Evolutionary conservation across 306 rosid species (phyloP), one percentile per base, ranked within the genome.

Genomic region (Alnus glutinosa): DNA sequence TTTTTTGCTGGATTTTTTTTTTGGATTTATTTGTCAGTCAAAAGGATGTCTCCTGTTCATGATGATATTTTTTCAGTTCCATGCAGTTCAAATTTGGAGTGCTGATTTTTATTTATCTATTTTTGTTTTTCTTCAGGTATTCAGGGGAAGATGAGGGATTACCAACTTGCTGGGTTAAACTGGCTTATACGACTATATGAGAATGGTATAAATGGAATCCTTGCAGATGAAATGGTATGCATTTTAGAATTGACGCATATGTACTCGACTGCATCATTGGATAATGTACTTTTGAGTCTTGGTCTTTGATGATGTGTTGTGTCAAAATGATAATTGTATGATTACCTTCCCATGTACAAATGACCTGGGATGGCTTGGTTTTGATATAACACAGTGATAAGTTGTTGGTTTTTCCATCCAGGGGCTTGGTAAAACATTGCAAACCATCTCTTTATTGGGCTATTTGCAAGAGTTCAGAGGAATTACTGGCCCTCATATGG

Each of bases 371-470:
- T 58, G 47, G 46, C 34, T 70, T 75, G 61, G 3, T 83, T 73
- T 76, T 73, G 76, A 28, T 74, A 19, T 67, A 28, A 54, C 55
- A 54, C 19, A 71, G 30, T 28, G 47, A 74, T 70, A 13, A 78
- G 23, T 51, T 80, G 76, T 58, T 71, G 72, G 63, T 73, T 73
- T 58, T 23, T 7, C 46, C 7, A 49, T 28, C 36, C 84, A 95
- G 99, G 98, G 99, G 61, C 99, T 95, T 69, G 99, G 99, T 42
- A 95, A 95, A 88, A 95, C 99, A 15, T 78, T 95, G 83, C 99
- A 93, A 87, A 93, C 99, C 73, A 95, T 95, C 81, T 95, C 99
- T 73, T 86, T 95, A 84, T 37, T 95, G 86, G 99, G 97, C 55
- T 95, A 95, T 82, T 86, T 95, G 79, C 94, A 95, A 19, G 99